Conservation (phyloP, 306 rosid genomes). For the Prunus dulcis region DNA sequence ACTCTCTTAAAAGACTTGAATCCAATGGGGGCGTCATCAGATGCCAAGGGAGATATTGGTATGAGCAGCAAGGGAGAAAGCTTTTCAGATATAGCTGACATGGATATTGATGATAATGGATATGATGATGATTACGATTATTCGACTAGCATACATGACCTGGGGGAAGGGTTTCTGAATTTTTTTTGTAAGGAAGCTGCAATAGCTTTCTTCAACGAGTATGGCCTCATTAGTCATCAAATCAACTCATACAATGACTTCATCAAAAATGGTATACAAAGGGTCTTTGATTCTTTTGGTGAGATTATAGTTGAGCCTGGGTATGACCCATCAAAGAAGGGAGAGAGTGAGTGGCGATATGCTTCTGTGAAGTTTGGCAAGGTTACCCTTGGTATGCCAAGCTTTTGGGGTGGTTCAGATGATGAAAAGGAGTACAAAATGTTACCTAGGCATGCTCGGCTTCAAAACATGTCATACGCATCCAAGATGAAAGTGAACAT, state of each 20-base stretch:
- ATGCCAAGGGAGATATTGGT: constrained; percentile 49
- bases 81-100: constrained; percentile 16
- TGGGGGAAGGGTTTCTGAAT: constrained; percentile 34
- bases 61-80: constrained; percentile 51
- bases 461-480: constrained; percentile 92
- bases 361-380: constrained; percentile 74
- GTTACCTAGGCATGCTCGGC: constrained; percentile 88
- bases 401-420: constrained; percentile 71
- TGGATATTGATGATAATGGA: constrained; percentile 34
- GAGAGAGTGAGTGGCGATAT: constrained; percentile 61
- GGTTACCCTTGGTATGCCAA: constrained; percentile 64
- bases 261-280: constrained; percentile 46
- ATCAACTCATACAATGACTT: constrained; percentile 76
- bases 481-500: constrained; percentile 57
- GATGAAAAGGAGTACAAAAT: constrained; percentile 50
- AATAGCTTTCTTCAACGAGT: constrained; percentile 45
- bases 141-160: constrained; percentile 25
- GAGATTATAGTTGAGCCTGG: constrained; percentile 69
- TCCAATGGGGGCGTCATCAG: constrained; percentile 40
- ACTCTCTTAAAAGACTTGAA: constrained; percentile 9
- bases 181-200: constrained; percentile 56
- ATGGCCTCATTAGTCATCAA: constrained; percentile 88
- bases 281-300: constrained; percentile 59
- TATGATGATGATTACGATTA: constrained; percentile 27
- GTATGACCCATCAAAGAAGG: constrained; percentile 84